Evolutionary conservation across 2,329 filamentous ascomycete species (phyloP), one percentile per base, ranked within the genome.

Genomic region (Ophiostoma sp.): DNA sequence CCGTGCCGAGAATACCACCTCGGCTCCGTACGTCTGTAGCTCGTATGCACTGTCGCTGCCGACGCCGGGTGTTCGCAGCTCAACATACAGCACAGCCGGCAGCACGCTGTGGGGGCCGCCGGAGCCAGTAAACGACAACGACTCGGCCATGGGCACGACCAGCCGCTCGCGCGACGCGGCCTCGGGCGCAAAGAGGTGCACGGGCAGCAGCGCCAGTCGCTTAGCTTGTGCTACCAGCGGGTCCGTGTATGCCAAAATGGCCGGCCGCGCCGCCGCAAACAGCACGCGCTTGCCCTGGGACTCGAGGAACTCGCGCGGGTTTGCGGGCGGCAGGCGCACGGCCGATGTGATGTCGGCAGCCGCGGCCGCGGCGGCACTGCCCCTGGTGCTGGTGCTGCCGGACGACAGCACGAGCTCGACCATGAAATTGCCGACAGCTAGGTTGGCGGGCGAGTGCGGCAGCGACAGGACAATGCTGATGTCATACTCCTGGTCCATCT

Each of bases 351-450:
- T 36, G 11, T 69, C 65, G 11, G 55, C 66, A 2, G 66, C 8
- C 44, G 64, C 8, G 5, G 27, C n/a, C 1, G 7, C n/a, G 44
- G 3, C 55, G 36, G 41, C 67, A 27, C 27, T 27, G 27, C 27
- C 27, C 27, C 27, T 27, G 27, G 27, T 63, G 62, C 49, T 41
- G 64, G 41, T 12, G 42, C 9, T 47, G 45, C 65, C 44, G 11
- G 78, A 82, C 65, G 91, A 83, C 66, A 97, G 84, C 70, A 87
- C 85, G 16, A 97, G 80, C 64, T 91, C 89, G 18, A 98, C 81
- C 95, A 99, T 99, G 82, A 97, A 98, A 79, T 98, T 98, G 41
- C 95, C 95, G 14, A 85, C 85, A 2, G 84, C 85, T 36, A 90
- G 79, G 74, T 99, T 99, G 1, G 83, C 78, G 0, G 87, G 87